These are phyloP conservation scores for Wickerhamomyces xylosicus DNA, from an alignment of 805 yeast genomes.

Conservation along the genomic window DNA sequence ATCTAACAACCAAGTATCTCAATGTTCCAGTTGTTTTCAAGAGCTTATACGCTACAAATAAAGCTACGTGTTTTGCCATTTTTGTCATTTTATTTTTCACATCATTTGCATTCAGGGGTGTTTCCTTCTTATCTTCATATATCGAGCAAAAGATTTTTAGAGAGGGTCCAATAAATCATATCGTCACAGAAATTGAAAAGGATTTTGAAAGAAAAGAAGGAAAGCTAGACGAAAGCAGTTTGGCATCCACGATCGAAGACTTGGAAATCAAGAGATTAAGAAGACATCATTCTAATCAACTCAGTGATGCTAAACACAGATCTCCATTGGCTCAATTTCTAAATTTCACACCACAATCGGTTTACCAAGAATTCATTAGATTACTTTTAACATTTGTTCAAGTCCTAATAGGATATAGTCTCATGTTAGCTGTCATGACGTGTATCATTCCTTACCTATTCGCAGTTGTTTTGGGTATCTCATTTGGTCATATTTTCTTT, in stretches of 20 bases:
- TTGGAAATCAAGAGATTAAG: neutral
- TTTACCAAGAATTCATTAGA: constrained; percentile 45
- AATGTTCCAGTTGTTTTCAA: constrained; percentile 57
- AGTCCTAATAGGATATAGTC: constrained; percentile 56
- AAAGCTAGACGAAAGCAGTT: neutral
- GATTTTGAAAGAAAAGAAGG: neutral
- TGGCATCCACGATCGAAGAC: neutral
- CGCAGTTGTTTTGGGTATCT: constrained; percentile 60
- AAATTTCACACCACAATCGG: constrained; percentile 23
- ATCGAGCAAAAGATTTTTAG: constrained; percentile 52
- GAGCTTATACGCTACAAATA: constrained; percentile 38
- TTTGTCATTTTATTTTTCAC: constrained; percentile 49
- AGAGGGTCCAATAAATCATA: neutral
- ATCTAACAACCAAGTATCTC: constrained; percentile 38
- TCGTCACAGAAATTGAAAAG: neutral
- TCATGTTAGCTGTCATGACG: constrained; percentile 76
- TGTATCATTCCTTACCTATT: constrained; percentile 59
- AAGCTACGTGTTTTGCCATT: constrained; percentile 65
- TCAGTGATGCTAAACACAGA: constrained; percentile 7
- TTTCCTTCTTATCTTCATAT: constrained; percentile 49
- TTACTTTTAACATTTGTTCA: constrained; percentile 45
- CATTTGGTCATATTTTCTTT: constrained; percentile 62
- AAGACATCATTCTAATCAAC: neutral
- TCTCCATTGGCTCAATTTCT: constrained; percentile 23
- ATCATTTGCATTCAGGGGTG: constrained; percentile 49